Conservation (phyloP, 1,139 yeast species). For the Candida pseudoviswanathii region DNA sequence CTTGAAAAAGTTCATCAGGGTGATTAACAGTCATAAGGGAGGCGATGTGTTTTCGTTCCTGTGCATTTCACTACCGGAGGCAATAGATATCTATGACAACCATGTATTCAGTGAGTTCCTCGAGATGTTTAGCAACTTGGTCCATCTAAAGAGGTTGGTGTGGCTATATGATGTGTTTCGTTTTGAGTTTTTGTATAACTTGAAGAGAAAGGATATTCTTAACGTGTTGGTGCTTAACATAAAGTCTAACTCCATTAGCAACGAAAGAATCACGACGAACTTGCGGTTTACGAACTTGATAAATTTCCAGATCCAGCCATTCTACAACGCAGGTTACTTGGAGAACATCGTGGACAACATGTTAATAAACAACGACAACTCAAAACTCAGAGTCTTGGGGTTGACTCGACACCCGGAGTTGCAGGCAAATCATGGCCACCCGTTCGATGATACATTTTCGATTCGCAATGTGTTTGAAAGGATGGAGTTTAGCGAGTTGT, state of each 20-base stretch:
- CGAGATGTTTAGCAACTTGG: constrained; percentile 23
- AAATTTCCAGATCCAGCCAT: constrained; percentile 33
- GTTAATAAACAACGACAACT: constrained; percentile 18
- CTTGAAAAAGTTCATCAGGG: constrained; percentile 31
- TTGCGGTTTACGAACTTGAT: constrained; percentile 27
- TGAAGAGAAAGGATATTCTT: constrained; percentile 24
- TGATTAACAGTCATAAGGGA: constrained; percentile 14
- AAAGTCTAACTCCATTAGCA: constrained; percentile 23
- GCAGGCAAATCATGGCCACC: background rate
- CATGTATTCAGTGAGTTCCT: constrained; percentile 22
- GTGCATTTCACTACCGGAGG: constrained; percentile 36
- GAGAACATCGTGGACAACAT: constrained; percentile 21
- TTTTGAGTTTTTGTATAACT: constrained; percentile 24
- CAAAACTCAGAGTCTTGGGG: constrained; percentile 20
- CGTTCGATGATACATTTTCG: background rate
- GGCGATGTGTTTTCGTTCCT: constrained; percentile 24
- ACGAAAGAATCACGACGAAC: constrained; percentile 16
- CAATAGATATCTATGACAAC: constrained; percentile 34
- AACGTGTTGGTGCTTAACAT: constrained; percentile 28
- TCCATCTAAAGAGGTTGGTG: constrained; percentile 26
- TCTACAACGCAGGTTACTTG: constrained; percentile 23
- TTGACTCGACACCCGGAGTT: constrained; percentile 17
- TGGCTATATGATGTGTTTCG: constrained; percentile 40
- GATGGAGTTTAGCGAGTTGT: constrained; percentile 21
- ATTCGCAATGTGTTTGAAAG: constrained; percentile 14